Conservation (phyloP, 805 yeast species). For the Kazachstania kunashirensis region DNA sequence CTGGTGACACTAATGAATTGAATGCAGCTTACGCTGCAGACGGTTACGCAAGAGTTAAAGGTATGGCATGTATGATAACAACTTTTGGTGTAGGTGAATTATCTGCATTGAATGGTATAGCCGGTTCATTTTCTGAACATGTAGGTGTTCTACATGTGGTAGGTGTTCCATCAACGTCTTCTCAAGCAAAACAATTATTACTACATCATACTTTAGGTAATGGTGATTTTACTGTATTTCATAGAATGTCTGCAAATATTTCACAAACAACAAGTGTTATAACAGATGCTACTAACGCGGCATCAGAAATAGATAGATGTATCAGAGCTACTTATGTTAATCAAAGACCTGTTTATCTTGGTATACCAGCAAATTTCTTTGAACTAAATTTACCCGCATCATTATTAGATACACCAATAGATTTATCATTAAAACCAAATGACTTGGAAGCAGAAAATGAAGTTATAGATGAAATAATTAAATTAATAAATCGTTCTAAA, state of each 20-base stretch:
- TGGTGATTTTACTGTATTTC: slow-evolving; percentile 62
- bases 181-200: slow-evolving; percentile 54
- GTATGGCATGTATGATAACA: slow-evolving; percentile 61
- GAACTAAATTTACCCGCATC: slow-evolving; percentile 44
- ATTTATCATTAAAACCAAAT: slow-evolving; percentile 42
- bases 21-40: slow-evolving; percentile 78
- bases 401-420: slow-evolving; percentile 49
- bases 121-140: slow-evolving; percentile 82
- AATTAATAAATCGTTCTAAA: slow-evolving; percentile 40
- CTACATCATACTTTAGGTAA: slow-evolving; percentile 71
- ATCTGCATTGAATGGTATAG: slow-evolving; percentile 73
- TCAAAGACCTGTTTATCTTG: slow-evolving; percentile 69
- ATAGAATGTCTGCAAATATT: slow-evolving; percentile 57
- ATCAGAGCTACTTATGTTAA: slow-evolving; percentile 50
- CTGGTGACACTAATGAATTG: slow-evolving; percentile 81
- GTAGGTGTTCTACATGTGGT: slow-evolving; percentile 76
- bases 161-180: slow-evolving; percentile 68
- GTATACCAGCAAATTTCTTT: slow-evolving; percentile 64
- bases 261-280: slow-evolving; percentile 49
- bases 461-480: slow-evolving; percentile 39
- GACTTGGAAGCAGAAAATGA: slow-evolving; percentile 48
- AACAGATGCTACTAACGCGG: slow-evolving; percentile 49
- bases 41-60: slow-evolving; percentile 75
- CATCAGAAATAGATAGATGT: slow-evolving; percentile 54
- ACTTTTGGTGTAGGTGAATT: slow-evolving; percentile 88